A percentile compares a stretch with the other conserved stretches of the same genome.
These are phyloP conservation scores for Nannochloris sp. DNA, from an alignment of 139 green algal species.

Conservation along the genomic window DNA sequence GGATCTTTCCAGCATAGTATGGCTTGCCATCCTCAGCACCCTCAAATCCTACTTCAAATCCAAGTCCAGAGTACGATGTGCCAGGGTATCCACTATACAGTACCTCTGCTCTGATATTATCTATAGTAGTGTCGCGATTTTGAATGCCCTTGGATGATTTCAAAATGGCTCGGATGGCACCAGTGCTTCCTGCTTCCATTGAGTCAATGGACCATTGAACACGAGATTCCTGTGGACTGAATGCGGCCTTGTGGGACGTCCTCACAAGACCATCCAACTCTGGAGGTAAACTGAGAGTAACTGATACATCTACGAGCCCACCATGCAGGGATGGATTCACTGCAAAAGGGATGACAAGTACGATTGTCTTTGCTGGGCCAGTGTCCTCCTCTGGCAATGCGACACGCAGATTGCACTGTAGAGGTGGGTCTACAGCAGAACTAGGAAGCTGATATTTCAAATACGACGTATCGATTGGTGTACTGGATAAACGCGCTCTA, in stretches of 20 bases:
- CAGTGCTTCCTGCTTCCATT: constrained; percentile 3
- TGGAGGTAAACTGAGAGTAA: constrained; percentile 19
- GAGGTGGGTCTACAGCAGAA: constrained; percentile 17
- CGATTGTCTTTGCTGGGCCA: constrained; percentile 2
- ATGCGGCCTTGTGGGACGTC: constrained; percentile 12
- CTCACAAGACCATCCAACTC: constrained; percentile 11
- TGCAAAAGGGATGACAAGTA: constrained; percentile 26
- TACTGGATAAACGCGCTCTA: constrained; percentile 8
- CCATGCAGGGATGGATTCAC: constrained; percentile 8
- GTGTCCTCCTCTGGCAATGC: constrained; percentile 1
- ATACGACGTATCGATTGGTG: constrained; percentile 24
- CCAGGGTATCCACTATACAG: constrained; percentile 13
- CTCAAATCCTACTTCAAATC: constrained; percentile 13
- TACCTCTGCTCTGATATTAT: constrained; percentile 9
- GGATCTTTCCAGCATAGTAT: not conserved
- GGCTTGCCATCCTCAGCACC: constrained; percentile 1
- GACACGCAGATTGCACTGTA: constrained; percentile 14
- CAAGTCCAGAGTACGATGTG: constrained; percentile 17
- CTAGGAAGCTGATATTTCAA: constrained; percentile 26
- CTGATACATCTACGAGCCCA: constrained; percentile 17
- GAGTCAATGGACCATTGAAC: constrained; percentile 14
- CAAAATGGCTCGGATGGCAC: constrained; percentile 16
- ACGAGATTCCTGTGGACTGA: constrained; percentile 11
- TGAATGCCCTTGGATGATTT: not conserved
- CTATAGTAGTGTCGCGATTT: not conserved